phyloP scores from a whole-genome alignment of 2,329 filamentous ascomycete species.

The Cladosporium sp. region DNA sequence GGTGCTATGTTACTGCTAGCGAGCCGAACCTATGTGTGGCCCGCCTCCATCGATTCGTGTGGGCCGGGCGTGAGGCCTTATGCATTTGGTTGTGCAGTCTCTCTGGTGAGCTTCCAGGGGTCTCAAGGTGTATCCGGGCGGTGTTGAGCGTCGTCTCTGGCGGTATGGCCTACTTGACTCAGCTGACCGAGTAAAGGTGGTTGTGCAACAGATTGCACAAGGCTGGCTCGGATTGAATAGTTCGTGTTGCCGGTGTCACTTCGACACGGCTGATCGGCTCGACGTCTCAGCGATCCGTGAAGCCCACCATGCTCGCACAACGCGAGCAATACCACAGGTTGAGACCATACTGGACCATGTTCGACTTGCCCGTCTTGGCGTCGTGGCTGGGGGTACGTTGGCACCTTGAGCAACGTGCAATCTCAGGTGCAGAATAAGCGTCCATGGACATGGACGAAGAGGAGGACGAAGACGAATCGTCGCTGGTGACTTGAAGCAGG shows the following conservation, averaged over 20 bases:
- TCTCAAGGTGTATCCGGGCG: too few species aligned
- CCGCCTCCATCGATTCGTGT: too few species aligned
- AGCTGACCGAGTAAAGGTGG: too few species aligned
- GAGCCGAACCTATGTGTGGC: too few species aligned
- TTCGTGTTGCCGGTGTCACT: neutral
- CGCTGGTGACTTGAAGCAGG: constrained; percentile 28
- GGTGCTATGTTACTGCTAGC: too few species aligned
- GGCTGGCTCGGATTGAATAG: neutral
- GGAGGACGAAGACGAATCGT: constrained; percentile 16
- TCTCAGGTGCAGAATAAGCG: constrained; percentile 17
- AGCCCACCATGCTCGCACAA: constrained; percentile 31
- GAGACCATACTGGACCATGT: constrained; percentile 33
- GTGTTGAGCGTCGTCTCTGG: too few species aligned
- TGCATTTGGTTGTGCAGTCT: too few species aligned
- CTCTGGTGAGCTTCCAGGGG: too few species aligned
- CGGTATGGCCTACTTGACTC: too few species aligned
- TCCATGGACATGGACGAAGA: constrained; percentile 14
- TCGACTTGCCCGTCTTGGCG: constrained; percentile 27
- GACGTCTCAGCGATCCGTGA: constrained; percentile 23
- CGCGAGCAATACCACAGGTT: constrained; percentile 34
- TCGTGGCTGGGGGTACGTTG: constrained; percentile 30
- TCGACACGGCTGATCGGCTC: neutral
- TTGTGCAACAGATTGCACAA: too few species aligned
- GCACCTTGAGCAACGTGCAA: constrained; percentile 32
- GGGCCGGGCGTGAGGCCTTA: too few species aligned